Evolutionary conservation across 768 basidiomycete genomes (phyloP).

Genomic region (Collybiopsis confluens): DNA sequence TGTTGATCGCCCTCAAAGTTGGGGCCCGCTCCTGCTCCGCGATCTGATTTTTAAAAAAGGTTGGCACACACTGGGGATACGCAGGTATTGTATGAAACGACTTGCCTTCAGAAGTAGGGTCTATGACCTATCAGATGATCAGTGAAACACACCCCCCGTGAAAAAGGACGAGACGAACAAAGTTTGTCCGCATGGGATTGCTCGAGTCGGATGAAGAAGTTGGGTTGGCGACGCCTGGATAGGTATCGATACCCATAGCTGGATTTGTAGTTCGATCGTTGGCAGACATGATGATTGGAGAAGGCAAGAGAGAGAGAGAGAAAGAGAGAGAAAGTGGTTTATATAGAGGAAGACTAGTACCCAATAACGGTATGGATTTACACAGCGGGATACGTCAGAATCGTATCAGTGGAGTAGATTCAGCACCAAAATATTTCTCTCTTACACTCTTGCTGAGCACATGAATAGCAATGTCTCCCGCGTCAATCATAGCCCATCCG

Average conservation of each 20-base stretch:
- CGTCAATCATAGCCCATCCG: constrained; percentile 85
- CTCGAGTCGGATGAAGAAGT: constrained; percentile 29
- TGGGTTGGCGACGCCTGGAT: constrained; percentile 43
- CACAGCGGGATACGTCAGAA: constrained; percentile 1
- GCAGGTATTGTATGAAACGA: too few species aligned
- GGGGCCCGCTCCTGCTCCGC: constrained; percentile 36
- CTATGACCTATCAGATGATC: constrained; percentile 27
- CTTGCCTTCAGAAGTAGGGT: constrained; percentile 33
- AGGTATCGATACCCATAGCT: constrained; percentile 29
- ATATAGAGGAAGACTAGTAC: not conserved
- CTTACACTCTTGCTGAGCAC: constrained; percentile 62
- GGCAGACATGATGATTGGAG: constrained; percentile 32
- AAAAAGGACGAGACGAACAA: constrained; percentile 28
- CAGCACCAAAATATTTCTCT: constrained; percentile 60
- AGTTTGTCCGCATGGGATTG: constrained; percentile 36
- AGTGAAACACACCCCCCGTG: not conserved
- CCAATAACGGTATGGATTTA: too few species aligned
- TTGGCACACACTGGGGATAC: too few species aligned
- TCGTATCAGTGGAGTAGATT: constrained; percentile 4
- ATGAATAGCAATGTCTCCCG: constrained; percentile 76
- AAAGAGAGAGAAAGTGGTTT: too few species aligned
- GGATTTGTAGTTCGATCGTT: constrained; percentile 24
- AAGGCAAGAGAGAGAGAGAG: too few species aligned
- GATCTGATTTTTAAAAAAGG: constrained; percentile 9
- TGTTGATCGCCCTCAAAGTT: constrained; percentile 36